Evolutionary conservation across 2,329 filamentous ascomycete genomes (phyloP), one percentile per base, ranked within the genome.

Genomic region (Colletotrichum australisinense): DNA sequence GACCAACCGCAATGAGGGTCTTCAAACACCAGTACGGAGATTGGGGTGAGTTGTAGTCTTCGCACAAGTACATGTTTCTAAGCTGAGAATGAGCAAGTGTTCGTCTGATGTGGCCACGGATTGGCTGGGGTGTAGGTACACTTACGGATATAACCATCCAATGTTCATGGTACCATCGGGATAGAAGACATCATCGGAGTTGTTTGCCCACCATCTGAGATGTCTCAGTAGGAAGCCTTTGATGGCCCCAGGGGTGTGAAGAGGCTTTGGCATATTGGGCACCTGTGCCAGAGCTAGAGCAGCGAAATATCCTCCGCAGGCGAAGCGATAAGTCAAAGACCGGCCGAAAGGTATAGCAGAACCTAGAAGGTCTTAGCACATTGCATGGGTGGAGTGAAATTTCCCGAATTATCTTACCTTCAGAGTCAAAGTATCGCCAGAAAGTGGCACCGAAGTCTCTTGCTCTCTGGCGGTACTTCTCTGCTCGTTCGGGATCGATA

Each of bases 41-140:
- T 72, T 90, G 88, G 0, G 88, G 87, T 1, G 88, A 90, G 76
- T 90, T 90, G 77, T 90, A 90, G 74, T 89, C 86, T 76, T 90
- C 88, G 46, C 82, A 81, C 83, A 90, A 84, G 75, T 86, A 89
- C 85, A 88, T 88, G 74, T 89, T 89, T 0, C 56, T n/a, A 2
- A 4, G 3, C 1, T 8, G 16, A 22, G 70, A 28, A 5, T 5
- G 1, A 5, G 30, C 4, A 42, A 42, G 4, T 12, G 11, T 42
- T 5, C 14, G 2, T 5, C 12, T 5, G 32, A 35, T 5, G 32
- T 12, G 32, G 32, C 32, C 4, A 11, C 11, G 11, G 11, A 12
- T 12, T 11, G 35, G 14, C 35, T 38, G 35, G 38, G 16, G 0
- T 28, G 8, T 1, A 8, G 38, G 8, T 0, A 2, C 11, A 57